These are phyloP conservation scores for Chalaropsis thielavioides DNA, from an alignment of 2,329 filamentous ascomycete species.

Conservation along the genomic window DNA sequence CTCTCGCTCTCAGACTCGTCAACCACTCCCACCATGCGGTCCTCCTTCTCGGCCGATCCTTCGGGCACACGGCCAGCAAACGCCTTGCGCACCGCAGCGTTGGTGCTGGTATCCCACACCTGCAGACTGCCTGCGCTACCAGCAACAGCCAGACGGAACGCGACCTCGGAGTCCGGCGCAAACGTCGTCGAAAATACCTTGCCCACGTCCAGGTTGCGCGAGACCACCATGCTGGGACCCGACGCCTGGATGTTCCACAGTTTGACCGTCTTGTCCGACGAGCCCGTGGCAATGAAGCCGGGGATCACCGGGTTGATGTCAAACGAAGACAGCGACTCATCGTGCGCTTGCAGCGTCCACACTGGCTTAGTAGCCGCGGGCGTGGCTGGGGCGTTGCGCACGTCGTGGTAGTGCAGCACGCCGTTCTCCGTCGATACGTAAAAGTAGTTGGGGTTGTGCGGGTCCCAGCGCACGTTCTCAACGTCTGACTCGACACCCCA, in stretches of 20 bases:
- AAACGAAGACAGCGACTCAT: slow-evolving; percentile 80
- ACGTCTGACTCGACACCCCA: slow-evolving; percentile 96
- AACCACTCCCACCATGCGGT: slow-evolving; percentile 62
- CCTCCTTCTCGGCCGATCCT: slow-evolving; percentile 46
- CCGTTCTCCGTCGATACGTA: slow-evolving; percentile 90
- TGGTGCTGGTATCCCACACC: slow-evolving; percentile 94
- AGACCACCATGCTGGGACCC: slow-evolving; percentile 80
- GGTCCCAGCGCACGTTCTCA: slow-evolving; percentile 84
- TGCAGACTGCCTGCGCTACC: slow-evolving; percentile 87
- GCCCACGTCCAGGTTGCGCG: slow-evolving; percentile 81
- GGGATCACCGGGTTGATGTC: slow-evolving; percentile 83
- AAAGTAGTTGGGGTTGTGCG: slow-evolving; percentile 84
- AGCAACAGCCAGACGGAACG: slow-evolving; percentile 82
- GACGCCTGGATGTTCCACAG: slow-evolving; percentile 78
- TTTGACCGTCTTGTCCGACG: slow-evolving; percentile 89
- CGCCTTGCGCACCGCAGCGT: slow-evolving; percentile 66
- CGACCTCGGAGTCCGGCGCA: slow-evolving; percentile 77
- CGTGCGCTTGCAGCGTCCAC: slow-evolving; percentile 93
- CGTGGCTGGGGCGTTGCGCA: slow-evolving; percentile 57
- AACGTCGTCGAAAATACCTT: slow-evolving; percentile 88
- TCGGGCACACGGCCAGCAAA: slow-evolving; percentile 58
- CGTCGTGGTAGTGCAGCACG: slow-evolving; percentile 82
- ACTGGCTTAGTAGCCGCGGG: slow-evolving; percentile 67
- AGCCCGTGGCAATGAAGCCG: slow-evolving; percentile 85
- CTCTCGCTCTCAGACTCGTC: slow-evolving; percentile 54